Percentiles rank a stretch among this genome's conserved stretches.
Conservation (phyloP, 352 stramenopile genomes). For the Nothophytophthora sp. region DNA sequence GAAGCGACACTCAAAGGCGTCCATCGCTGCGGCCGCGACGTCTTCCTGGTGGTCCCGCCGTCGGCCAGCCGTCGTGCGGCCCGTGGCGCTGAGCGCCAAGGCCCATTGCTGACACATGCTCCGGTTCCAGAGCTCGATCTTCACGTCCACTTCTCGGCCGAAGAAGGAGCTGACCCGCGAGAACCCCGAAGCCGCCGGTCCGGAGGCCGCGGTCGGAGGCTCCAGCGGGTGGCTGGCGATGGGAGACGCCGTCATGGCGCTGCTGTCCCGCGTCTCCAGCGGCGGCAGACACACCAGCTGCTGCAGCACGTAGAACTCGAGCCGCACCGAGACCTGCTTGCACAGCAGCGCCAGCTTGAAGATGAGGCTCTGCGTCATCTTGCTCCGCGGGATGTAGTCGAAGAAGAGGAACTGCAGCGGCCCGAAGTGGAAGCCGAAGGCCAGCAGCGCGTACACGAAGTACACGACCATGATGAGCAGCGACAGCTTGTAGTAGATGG, state of each 20-base stretch:
- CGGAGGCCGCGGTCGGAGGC: constrained; percentile 4
- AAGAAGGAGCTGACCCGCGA: constrained; percentile 62
- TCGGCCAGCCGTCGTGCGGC: constrained; percentile 18
- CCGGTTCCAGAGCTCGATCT: constrained; percentile 69
- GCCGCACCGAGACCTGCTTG: constrained; percentile 37
- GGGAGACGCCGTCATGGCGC: constrained; percentile 31
- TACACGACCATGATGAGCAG: constrained; percentile 70
- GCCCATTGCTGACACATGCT: constrained; percentile 55
- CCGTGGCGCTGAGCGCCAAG: constrained; percentile 24
- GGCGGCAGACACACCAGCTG: constrained; percentile 47
- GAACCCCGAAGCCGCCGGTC: constrained; percentile 16
- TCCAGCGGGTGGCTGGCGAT: constrained; percentile 27
- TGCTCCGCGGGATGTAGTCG: constrained; percentile 58
- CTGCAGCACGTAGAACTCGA: constrained; percentile 60
- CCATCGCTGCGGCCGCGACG: constrained; percentile 5
- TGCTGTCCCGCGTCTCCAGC: constrained; percentile 30
- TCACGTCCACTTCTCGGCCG: constrained; percentile 52
- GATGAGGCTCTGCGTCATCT: constrained; percentile 56
- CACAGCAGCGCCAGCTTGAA: constrained; percentile 39
- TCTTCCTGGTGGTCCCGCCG: constrained; percentile 9
- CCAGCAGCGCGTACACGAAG: constrained; percentile 62
- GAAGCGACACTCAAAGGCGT: constrained; percentile 57
- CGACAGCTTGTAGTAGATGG: constrained; percentile 64
- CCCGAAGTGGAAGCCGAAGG: constrained; percentile 78
- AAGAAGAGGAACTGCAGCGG: constrained; percentile 82